Percentiles rank a stretch among this genome's conserved stretches.
Conservation (phyloP, 2,329 filamentous ascomycete species). For the Neonectria ditissima region DNA sequence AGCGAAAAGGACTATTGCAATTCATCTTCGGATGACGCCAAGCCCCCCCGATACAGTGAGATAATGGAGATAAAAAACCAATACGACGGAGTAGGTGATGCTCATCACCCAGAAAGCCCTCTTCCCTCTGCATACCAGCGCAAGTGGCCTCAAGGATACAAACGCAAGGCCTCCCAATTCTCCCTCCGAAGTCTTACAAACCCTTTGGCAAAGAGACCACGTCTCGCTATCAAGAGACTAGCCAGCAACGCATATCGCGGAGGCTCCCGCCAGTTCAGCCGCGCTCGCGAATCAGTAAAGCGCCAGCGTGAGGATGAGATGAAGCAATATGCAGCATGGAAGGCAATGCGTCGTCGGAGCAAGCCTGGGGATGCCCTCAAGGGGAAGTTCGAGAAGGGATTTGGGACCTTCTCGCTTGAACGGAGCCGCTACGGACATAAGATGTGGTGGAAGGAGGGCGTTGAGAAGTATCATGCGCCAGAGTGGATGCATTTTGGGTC, state of each 20-base stretch:
- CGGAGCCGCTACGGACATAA: constrained; percentile 39
- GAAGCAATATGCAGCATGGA: constrained; percentile 46
- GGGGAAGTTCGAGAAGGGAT: constrained; percentile 41
- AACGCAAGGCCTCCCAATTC: constrained; percentile 49
- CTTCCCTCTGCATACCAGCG: constrained; percentile 19
- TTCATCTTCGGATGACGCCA: not conserved
- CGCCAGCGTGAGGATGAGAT: constrained; percentile 42
- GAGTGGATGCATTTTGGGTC: constrained; percentile 48
- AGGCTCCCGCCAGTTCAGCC: constrained; percentile 42
- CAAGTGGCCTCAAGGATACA: constrained; percentile 34
- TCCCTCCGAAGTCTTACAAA: constrained; percentile 46
- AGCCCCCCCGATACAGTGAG: constrained; percentile 4
- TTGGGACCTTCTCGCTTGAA: constrained; percentile 43
- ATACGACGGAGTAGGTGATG: constrained; percentile 42
- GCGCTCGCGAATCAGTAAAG: constrained; percentile 44
- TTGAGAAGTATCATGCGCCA: constrained; percentile 48
- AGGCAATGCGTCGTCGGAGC: constrained; percentile 42
- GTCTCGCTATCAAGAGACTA: constrained; percentile 41
- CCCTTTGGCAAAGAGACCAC: constrained; percentile 40
- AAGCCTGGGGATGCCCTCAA: constrained; percentile 40
- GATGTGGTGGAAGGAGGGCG: constrained; percentile 53
- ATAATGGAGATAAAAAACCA: constrained; percentile 32
- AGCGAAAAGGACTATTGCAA: not conserved
- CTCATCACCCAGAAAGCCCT: constrained; percentile 31
- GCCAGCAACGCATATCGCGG: constrained; percentile 44